Evolutionary conservation across 73 alveolate genomes (phyloP).

Genomic region (Paramecium bursaria): DNA sequence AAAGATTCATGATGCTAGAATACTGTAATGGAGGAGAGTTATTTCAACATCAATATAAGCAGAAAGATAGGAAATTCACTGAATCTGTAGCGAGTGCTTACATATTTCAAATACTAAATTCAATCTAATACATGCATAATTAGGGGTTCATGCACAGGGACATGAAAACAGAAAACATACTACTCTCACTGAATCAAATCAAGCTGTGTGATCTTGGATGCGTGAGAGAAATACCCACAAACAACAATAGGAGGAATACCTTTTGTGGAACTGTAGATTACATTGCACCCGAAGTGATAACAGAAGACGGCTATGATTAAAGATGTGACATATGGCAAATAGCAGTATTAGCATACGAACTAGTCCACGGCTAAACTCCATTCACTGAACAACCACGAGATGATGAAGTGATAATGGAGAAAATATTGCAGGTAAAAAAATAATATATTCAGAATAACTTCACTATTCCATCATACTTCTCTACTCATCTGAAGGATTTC

Average conservation of each 20-base stretch:
- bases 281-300: conserved; percentile 92
- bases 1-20: conserved; percentile 61
- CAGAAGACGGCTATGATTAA: conserved; percentile 84
- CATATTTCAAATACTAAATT: conserved; percentile 71
- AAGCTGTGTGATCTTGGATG: conserved; percentile 84
- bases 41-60: conserved; percentile 43
- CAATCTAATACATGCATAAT: conserved; percentile 82
- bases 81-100: conserved; percentile 24
- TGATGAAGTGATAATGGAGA: conserved; percentile 59
- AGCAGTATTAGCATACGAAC: conserved; percentile 74
- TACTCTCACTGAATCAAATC: conserved; percentile 54
- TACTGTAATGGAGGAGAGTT: conserved; percentile 47
- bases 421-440: background rate
- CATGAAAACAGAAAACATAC: conserved; percentile 68
- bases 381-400: conserved; percentile 63
- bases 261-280: conserved; percentile 95
- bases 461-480: conserved; percentile 35
- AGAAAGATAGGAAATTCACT: conserved; percentile 13
- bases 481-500: conserved; percentile 58
- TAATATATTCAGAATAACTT: conserved; percentile 65
- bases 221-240: conserved; percentile 63
- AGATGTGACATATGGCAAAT: conserved; percentile 91
- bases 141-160: conserved; percentile 87
- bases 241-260: conserved; percentile 76
- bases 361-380: conserved; percentile 69